Conservation (phyloP, 371 early-diverging fungal species). For the Zancudomyces culisetae region DNA sequence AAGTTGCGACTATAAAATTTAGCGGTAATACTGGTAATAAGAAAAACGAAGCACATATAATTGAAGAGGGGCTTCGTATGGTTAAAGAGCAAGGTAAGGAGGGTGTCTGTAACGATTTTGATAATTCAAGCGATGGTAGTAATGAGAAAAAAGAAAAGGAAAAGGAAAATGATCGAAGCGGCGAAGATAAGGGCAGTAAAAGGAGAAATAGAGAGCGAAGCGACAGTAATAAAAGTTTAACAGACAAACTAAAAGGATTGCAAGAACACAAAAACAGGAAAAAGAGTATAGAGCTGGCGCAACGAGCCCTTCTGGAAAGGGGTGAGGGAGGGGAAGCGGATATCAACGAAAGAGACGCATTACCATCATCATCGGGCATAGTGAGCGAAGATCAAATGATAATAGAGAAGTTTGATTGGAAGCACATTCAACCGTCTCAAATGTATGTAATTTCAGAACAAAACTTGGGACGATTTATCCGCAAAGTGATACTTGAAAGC, state of each 20-base stretch:
- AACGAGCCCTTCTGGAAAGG: background rate
- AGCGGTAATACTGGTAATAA: too few species aligned
- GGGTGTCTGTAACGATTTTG: too few species aligned
- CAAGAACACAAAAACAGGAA: background rate
- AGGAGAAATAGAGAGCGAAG: background rate
- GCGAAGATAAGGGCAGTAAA: background rate
- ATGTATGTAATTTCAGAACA: conserved; percentile 73
- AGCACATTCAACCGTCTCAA: conserved; percentile 56
- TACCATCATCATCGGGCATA: background rate
- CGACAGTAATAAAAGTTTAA: background rate
- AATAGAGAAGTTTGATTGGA: conserved; percentile 31
- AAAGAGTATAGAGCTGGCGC: background rate
- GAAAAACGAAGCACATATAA: background rate
- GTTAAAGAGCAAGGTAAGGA: background rate
- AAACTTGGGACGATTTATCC: conserved; percentile 45
- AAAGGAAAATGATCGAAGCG: background rate
- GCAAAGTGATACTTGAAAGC: conserved; percentile 41
- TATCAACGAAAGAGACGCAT: background rate
- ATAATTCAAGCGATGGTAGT: background rate
- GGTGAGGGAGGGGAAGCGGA: background rate
- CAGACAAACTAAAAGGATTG: background rate
- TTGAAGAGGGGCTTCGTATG: background rate
- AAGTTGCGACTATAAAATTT: conserved; percentile 32
- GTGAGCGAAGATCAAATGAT: conserved; percentile 7
- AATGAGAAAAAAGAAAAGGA: background rate